These are phyloP conservation scores for Flaveria robusta DNA, from an alignment of 129 eudicot genomes.

Conservation along the genomic window DNA sequence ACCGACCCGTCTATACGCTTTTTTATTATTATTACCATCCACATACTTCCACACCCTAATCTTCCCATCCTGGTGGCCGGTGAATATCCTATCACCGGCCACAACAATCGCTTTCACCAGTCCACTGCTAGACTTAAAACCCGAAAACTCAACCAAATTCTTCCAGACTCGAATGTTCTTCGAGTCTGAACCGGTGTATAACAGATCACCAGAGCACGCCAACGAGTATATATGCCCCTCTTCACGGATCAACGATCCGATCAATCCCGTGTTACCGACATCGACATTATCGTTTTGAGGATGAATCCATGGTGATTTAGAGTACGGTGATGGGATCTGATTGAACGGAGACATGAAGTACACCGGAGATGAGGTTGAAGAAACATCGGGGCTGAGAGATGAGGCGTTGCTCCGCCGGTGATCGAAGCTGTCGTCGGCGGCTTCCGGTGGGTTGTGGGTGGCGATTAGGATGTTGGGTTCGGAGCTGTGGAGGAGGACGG, in stretches of 20 bases:
- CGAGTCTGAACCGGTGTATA: slow-evolving; percentile 88
- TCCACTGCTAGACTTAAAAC: slow-evolving; percentile 80
- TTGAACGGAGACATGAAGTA: slow-evolving; percentile 49
- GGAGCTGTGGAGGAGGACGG: slow-evolving; percentile 48
- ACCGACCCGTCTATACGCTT: slow-evolving; percentile 60
- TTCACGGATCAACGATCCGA: slow-evolving; percentile 78
- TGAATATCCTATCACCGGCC: slow-evolving; percentile 52
- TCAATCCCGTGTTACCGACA: slow-evolving; percentile 23
- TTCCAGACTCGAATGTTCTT: slow-evolving; percentile 86
- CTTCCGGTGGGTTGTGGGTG: slow-evolving; percentile 8
- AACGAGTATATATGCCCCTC: slow-evolving; percentile 89
- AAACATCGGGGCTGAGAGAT: slow-evolving; percentile 31
- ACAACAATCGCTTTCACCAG: slow-evolving; percentile 85
- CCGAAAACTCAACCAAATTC: slow-evolving; percentile 65
- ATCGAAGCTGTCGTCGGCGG: background rate
- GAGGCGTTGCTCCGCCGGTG: slow-evolving; percentile 45
- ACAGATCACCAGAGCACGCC: slow-evolving; percentile 59
- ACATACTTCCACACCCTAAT: slow-evolving; percentile 70
- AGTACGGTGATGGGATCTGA: slow-evolving; percentile 53
- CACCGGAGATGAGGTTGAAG: slow-evolving; percentile 42
- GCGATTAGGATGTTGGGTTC: slow-evolving; percentile 38
- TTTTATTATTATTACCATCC: slow-evolving; percentile 25
- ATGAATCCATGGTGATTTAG: slow-evolving; percentile 71
- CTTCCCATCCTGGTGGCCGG: slow-evolving; percentile 94
- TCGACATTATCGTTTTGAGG: background rate